Evolutionary conservation across 2,329 filamentous ascomycete species (phyloP), one percentile per base, ranked within the genome.

Genomic region (Grosmannia clavigera): DNA sequence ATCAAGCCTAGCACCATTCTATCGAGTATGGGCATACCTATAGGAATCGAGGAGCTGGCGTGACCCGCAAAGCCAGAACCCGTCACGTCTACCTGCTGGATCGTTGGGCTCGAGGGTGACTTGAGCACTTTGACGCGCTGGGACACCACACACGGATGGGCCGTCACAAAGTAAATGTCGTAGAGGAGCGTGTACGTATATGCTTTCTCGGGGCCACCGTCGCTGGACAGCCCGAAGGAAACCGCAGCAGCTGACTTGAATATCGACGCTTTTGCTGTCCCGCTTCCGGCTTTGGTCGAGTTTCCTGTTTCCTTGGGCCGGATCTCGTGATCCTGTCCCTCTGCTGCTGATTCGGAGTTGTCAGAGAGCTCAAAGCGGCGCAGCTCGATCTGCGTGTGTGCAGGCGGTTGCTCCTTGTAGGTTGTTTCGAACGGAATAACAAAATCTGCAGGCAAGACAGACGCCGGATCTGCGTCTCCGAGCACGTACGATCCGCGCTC

Each of bases 101-200:
- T 81, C 1, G 79, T 81, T 25, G 82, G 81, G 66, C 81, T 85
- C 1, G 78, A 78, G 0, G 81, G 79, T 16, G 81, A 82, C 67
- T 80, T 82, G 57, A 85, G 67, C 59, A 85, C 78, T 63, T 77
- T 79, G 2, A 83, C 79, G 60, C 79, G 76, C 57, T 76, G 75
- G 1, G 81, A 82, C 1, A 81, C 78, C 5, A 81, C 77, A 65
- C 84, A 87, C 0, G 84, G 84, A 64, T 86, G 82, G 0, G 83
- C 83, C 0, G 84, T 86, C 22, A 86, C 81, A 67, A 87, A 87
- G 65, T 79, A 80, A 27, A 86, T 76, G 61, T 87, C 83, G 64
- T 83, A 80, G 6, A 72, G 70, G 11, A 87, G 69, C 1, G 75
- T 66, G 58, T 78, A 75, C 1, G 73, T 74, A 58, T 76, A 65